phyloP scores from a whole-genome alignment of 306 rosid species.

The Macrotyloma uniflorum region DNA sequence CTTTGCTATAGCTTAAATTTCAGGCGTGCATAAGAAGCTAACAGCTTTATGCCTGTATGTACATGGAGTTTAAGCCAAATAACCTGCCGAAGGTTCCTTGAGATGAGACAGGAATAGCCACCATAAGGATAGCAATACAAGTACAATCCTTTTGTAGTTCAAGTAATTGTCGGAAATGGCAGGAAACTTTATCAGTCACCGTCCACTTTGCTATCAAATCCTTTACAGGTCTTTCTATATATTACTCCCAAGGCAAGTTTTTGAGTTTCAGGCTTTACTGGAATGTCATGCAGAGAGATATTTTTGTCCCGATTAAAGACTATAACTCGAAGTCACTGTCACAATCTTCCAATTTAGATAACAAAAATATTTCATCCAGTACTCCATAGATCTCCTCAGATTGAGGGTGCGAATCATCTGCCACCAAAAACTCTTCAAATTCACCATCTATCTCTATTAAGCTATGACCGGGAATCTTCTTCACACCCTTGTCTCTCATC shows the following conservation, averaged over 20 bases:
- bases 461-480: constrained; percentile 77
- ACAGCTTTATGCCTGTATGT: not conserved
- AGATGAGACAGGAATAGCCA: not conserved
- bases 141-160: not conserved
- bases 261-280: not conserved
- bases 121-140: not conserved
- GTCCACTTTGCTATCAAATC: not conserved
- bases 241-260: not conserved
- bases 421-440: constrained; percentile 69
- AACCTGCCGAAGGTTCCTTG: not conserved
- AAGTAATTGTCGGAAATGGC: not conserved
- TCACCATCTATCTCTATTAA: constrained; percentile 65
- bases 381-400: constrained; percentile 61
- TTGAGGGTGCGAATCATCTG: constrained; percentile 71
- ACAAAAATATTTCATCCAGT: constrained; percentile 44
- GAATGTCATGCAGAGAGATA: constrained; percentile 3
- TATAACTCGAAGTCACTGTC: constrained; percentile 18
- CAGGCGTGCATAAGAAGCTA: constrained; percentile 14
- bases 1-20: constrained; percentile 44
- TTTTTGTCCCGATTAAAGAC: constrained; percentile 5
- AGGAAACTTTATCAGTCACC: not conserved
- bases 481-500: constrained; percentile 81
- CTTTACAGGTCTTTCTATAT: not conserved
- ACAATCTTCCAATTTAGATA: constrained; percentile 48
- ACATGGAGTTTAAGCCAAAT: not conserved